Conservation (phyloP, 2,329 filamentous ascomycete species). For the Gliomastix tumulicola region DNA sequence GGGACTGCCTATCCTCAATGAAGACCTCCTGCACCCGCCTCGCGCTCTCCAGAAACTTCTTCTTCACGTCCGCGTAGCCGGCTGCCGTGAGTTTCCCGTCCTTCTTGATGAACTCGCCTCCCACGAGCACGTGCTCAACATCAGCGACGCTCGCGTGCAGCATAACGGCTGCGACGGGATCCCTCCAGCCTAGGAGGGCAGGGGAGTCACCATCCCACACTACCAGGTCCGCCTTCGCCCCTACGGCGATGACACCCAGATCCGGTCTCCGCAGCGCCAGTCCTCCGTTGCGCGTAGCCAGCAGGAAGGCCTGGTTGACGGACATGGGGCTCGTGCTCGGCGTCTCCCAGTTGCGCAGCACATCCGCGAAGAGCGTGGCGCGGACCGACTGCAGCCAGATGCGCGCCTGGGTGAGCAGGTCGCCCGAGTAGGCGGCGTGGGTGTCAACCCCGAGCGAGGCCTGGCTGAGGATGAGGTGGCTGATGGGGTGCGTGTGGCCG, state of each 20-base stretch:
- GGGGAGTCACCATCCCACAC: conserved; percentile 44
- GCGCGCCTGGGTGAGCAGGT: conserved; percentile 42
- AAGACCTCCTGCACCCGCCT: conserved; percentile 4
- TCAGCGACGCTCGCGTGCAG: conserved; percentile 47
- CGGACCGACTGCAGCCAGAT: conserved; percentile 42
- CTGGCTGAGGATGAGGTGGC: conserved; percentile 39
- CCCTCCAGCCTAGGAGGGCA: conserved; percentile 43
- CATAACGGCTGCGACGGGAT: conserved; percentile 49
- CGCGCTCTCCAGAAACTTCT: conserved; percentile 5
- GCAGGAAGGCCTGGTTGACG: conserved; percentile 45
- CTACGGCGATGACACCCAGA: conserved; percentile 38
- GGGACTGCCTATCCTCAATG: conserved; percentile 1
- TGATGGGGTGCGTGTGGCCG: conserved; percentile 40
- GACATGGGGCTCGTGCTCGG: conserved; percentile 43
- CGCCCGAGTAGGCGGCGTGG: conserved; percentile 40
- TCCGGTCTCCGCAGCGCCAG: conserved; percentile 42
- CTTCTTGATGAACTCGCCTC: conserved; percentile 40
- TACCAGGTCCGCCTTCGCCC: conserved; percentile 48
- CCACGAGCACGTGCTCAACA: conserved; percentile 40
- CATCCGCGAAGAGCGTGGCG: conserved; percentile 10
- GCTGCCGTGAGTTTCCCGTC: conserved; percentile 25
- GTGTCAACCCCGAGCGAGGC: conserved; percentile 47
- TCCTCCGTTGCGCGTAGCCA: conserved; percentile 45
- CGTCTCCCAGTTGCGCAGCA: conserved; percentile 31
- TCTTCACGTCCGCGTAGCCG: conserved; percentile 7